Percentiles rank a stretch among this genome's conserved stretches.
Evolutionary conservation across 2,329 filamentous ascomycete species (phyloP).

Genomic region (Fusarium mexicanum): DNA sequence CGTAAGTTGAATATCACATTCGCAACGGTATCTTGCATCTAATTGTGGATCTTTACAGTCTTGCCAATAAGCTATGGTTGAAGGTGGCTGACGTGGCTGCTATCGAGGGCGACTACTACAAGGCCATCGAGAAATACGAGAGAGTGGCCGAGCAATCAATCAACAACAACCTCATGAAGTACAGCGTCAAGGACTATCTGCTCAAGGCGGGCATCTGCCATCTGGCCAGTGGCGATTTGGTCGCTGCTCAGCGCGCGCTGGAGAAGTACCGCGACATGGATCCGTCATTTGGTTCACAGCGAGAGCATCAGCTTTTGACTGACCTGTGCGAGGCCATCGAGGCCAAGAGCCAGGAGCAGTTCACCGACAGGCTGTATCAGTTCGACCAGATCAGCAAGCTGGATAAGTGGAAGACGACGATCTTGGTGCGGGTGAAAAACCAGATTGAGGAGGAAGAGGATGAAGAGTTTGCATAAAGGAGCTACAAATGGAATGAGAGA

Average conservation of each 20-base stretch:
- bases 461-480: constrained; percentile 53
- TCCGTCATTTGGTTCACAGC: constrained; percentile 76
- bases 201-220: constrained; percentile 94
- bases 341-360: constrained; percentile 81
- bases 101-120: constrained; percentile 84
- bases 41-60: constrained; percentile 54
- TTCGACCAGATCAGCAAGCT: constrained; percentile 93
- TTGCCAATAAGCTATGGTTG: constrained; percentile 93
- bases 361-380: constrained; percentile 86
- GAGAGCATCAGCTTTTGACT: constrained; percentile 82
- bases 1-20: constrained; percentile 61
- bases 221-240: constrained; percentile 76
- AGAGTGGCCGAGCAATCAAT: constrained; percentile 81
- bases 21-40: fast-evolving
- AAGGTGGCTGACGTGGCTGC: constrained; percentile 91
- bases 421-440: constrained; percentile 85
- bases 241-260: constrained; percentile 81
- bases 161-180: constrained; percentile 91
- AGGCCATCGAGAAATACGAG: constrained; percentile 84
- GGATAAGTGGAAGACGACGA: constrained; percentile 95
- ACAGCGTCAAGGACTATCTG: constrained; percentile 95
- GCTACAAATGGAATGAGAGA: neutral
- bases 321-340: constrained; percentile 82
- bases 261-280: constrained; percentile 85
- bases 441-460: constrained; percentile 71